Base-by-base conservation (phyloP, 768 basidiomycete species). In the Lactifluus hygrophoroides region DNA sequence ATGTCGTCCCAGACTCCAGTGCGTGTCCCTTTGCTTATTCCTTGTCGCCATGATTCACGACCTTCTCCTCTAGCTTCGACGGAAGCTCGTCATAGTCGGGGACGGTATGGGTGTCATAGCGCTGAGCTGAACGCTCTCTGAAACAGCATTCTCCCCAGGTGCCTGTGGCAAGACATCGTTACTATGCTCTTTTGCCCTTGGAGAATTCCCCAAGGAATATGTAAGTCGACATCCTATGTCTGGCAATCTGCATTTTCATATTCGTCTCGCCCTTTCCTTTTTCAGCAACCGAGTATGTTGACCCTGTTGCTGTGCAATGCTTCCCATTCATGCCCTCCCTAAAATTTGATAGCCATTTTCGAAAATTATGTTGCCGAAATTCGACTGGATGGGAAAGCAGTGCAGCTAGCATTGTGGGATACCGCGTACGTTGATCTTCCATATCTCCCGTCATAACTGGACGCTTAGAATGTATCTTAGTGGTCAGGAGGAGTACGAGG, bases 301-400 rank as follows among this genome's bases (percentile, higher is more conserved):
- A 19, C 32, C 51, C 16, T 35, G 53, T 34, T 32, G 19, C 46
- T 34, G 27, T 38, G 38, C 40, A 48, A n/a, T 48, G 45, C 51
- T 45, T 34, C 51, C 42, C 54, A 53, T 45, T 25, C 32, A 56
- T 28, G 54, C 42, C 38, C 34, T 23, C 7, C 23, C 23, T 40
- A 44, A 43, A 47, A 37, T 38, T 62, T 55, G 60, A 38, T 71
- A 94, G 94, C 94, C 64, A 88, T 97, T 51, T 97, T 97, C 68
- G 94, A 97, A 73, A 99, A 98, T 69, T 97, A 95, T 74, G 96
- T 98, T 64, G 95, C 96, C 47, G 96, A 99, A 77, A 97, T 99
- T 68, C 80, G 93, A 65, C 77, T 99, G 53, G 96, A 99, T 72
- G 94, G 94, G 64, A 98, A 98, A 73, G 91, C 94, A 37, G 92